These are phyloP conservation scores for Aphanomyces cochlioides DNA, from an alignment of 352 stramenopile genomes.

Conservation along the genomic window DNA sequence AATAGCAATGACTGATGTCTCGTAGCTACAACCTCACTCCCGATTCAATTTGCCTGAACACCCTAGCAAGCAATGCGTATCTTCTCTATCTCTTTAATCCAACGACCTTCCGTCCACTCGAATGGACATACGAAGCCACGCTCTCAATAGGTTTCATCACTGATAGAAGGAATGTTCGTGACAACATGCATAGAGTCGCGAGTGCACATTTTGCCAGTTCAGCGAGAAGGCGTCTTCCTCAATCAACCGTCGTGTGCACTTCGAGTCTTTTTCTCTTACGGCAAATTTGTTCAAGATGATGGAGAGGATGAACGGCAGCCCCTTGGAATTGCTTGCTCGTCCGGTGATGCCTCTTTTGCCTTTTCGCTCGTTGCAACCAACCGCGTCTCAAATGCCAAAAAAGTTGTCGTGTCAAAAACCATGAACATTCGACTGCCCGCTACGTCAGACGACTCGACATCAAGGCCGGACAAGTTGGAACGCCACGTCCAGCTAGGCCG, in stretches of 20 bases:
- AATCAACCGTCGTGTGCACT: conserved; percentile 68
- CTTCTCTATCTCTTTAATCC: conserved; percentile 86
- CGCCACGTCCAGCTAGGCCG: conserved; percentile 69
- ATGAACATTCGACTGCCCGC: conserved; percentile 39
- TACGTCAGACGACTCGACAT: conserved; percentile 10
- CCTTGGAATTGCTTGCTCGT: conserved; percentile 58
- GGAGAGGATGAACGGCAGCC: conserved; percentile 38
- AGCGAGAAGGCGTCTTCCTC: conserved; percentile 77
- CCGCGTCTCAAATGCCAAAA: conserved; percentile 66
- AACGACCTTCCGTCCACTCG: conserved; percentile 68
- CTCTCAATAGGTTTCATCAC: conserved; percentile 46
- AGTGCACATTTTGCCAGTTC: conserved; percentile 46
- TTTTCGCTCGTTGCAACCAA: conserved; percentile 74
- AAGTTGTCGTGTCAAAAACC: conserved; percentile 51
- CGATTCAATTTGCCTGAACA: conserved; percentile 66
- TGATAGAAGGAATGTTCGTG: neutral
- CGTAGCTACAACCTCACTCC: neutral
- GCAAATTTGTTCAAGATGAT: conserved; percentile 46
- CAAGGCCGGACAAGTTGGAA: conserved; percentile 37
- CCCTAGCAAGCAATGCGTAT: conserved; percentile 81
- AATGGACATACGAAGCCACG: conserved; percentile 74
- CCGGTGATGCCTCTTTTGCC: conserved; percentile 50
- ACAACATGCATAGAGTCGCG: too few species aligned
- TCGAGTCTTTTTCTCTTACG: conserved; percentile 81
- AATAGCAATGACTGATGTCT: too few species aligned